Evolutionary conservation across 2,329 filamentous ascomycete genomes (phyloP).

Genomic region (Hymenoscyphus linearis): DNA sequence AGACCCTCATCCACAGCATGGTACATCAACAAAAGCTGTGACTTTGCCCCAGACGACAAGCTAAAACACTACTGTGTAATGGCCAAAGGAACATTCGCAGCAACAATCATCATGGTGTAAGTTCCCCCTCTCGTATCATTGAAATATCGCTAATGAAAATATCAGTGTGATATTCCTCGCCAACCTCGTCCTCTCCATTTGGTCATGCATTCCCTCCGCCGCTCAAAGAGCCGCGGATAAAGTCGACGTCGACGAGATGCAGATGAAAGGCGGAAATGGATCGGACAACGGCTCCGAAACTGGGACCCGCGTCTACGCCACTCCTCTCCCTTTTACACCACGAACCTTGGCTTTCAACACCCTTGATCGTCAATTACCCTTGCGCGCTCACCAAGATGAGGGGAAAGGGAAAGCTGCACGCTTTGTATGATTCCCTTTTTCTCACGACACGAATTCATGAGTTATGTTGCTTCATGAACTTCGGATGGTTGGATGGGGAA

Average conservation of each 20-base stretch:
- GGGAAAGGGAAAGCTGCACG: conserved; percentile 5
- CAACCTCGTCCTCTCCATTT: conserved; percentile 55
- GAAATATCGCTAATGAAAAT: conserved; percentile 4
- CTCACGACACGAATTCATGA: not conserved
- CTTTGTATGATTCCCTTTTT: conserved; percentile 6
- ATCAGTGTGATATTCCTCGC: conserved; percentile 53
- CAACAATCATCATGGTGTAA: conserved; percentile 64
- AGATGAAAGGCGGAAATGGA: conserved; percentile 25
- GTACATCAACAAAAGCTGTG: conserved; percentile 70
- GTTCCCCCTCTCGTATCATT: conserved; percentile 26
- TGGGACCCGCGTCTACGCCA: conserved; percentile 41
- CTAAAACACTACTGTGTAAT: conserved; percentile 58
- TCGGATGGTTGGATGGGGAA: not conserved
- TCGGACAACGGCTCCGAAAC: conserved; percentile 48
- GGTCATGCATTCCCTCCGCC: conserved; percentile 42
- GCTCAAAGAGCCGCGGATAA: conserved; percentile 43
- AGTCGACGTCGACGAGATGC: conserved; percentile 44
- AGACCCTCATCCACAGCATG: conserved; percentile 61
- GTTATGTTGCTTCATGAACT: not conserved
- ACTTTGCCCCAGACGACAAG: conserved; percentile 48
- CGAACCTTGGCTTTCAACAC: conserved; percentile 63
- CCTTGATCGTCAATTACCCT: conserved; percentile 52
- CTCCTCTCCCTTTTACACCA: conserved; percentile 52
- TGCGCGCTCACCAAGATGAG: conserved; percentile 32
- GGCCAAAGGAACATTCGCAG: conserved; percentile 62